Base-by-base conservation (phyloP, 768 basidiomycete species). In the Nidularia sp. region DNA sequence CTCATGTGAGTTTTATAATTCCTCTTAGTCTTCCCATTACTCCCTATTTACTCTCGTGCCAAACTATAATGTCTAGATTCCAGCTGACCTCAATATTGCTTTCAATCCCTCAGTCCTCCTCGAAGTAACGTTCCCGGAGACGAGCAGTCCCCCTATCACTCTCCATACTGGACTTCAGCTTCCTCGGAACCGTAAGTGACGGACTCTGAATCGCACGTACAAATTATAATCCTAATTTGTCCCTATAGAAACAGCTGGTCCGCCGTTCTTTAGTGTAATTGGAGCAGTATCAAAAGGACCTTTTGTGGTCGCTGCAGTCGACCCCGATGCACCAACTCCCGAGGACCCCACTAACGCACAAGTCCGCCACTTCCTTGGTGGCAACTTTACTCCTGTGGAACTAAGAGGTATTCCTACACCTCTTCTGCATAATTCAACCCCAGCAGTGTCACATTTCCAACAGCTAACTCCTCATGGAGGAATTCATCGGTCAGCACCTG, bases 281-380 rank as follows among this genome's bases (percentile, higher is more conserved):
- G 69, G 68, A 15, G 45, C 60, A 33, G 52, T 55, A n/a, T 60
- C 62, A 33, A 52, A 39, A 9, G 74, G 73, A 2, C 73, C 75
- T 1, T 76, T 73, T 58, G 71, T 77, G 13, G 55, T 76, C 5
- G 69, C 68, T 4, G 57, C 65, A 3, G 68, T 75, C 5, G 76
- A 77, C 47, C 76, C 74, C 5, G 76, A 78, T 54, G 74, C 72
- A 8, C 74, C 74, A 7, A 72, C 74, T 18, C 75, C 74, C 0
- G 67, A 72, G 52, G 60, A 55, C 15, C 71, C 68, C n/a, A 70
- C 64, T 7, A 51, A 33, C 4, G 64, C 72, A 1, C 70, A 76
- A 52, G 70, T 78, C 45, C 65, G 74, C 10, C 76, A 78, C 56
- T 75, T 73, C 66, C 61, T 78, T 0, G 73, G 71, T 3, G 70